Percentiles rank a stretch among this genome's conserved stretches.
These are phyloP conservation scores for Erythrobasidium hasegawianum DNA, from an alignment of 1,284 basidiomycete species.

Conservation along the genomic window DNA sequence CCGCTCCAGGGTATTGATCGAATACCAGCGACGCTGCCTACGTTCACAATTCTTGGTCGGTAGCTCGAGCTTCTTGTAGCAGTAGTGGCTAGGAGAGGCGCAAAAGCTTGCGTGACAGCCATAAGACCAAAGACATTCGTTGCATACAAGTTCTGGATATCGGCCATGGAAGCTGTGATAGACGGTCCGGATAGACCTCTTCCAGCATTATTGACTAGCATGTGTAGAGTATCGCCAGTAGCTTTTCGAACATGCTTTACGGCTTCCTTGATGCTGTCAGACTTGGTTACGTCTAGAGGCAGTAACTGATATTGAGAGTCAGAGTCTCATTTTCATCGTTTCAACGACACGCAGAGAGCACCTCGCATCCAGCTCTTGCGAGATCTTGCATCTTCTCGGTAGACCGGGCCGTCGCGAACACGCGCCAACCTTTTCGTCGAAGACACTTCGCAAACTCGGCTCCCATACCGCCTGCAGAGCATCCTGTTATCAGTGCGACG, in stretches of 20 bases:
- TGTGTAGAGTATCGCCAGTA: neutral
- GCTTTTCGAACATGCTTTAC: neutral
- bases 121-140: neutral
- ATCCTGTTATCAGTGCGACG: constrained; percentile 8
- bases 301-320: neutral
- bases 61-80: neutral
- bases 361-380: neutral
- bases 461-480: constrained; percentile 10
- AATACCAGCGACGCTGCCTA: constrained; percentile 1
- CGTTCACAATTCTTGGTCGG: neutral
- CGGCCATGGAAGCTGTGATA: neutral
- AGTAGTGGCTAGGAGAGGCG: neutral
- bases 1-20: neutral
- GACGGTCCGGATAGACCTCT: neutral
- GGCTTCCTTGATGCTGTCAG: neutral
- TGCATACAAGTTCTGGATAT: neutral
- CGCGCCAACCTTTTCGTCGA: neutral
- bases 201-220: constrained; percentile 4
- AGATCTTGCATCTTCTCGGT: neutral
- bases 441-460: neutral
- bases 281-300: neutral
- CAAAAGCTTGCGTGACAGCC: neutral
- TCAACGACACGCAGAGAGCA: neutral
- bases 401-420: constrained; percentile 2
- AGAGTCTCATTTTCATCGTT: neutral